Percentiles rank a stretch among this genome's conserved stretches.
Evolutionary conservation across 192 early-diverging fungal species (phyloP).

Genomic region (Glomus cerebriforme): DNA sequence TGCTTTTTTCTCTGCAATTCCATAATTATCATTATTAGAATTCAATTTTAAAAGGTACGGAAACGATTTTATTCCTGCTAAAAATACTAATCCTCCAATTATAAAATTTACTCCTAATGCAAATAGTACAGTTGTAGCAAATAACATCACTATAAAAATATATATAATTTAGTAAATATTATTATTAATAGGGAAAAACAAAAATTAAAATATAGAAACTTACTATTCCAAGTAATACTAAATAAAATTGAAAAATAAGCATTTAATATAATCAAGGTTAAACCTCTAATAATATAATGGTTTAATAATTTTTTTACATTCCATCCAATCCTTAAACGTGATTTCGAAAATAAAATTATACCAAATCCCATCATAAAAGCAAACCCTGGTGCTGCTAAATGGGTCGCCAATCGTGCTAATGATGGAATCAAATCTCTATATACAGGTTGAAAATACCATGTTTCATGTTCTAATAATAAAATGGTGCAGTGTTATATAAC

Average conservation of each 20-base stretch:
- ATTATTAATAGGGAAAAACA: neutral
- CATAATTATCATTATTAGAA: neutral
- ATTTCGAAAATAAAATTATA: neutral
- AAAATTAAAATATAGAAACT: no score
- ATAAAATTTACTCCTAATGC: neutral
- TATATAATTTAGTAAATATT: neutral
- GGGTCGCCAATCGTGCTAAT: neutral
- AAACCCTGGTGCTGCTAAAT: neutral
- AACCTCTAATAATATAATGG: constrained; percentile 1
- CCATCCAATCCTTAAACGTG: neutral
- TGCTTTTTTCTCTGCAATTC: neutral
- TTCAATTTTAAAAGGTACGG: neutral
- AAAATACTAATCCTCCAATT: neutral
- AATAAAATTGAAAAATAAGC: neutral
- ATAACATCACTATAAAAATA: neutral
- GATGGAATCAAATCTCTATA: neutral
- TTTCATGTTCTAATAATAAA: neutral
- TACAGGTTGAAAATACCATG: neutral
- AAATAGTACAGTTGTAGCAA: neutral
- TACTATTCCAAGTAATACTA: neutral
- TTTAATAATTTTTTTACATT: neutral
- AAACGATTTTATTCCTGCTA: neutral
- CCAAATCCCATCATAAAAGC: constrained; percentile 1
- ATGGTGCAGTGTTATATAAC: neutral
- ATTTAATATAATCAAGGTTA: neutral